A percentile compares a stretch with the other conserved stretches of the same genome.
These are phyloP conservation scores for Sideroxylon spinosum DNA, from an alignment of 179 eudicot genomes.

Conservation along the genomic window DNA sequence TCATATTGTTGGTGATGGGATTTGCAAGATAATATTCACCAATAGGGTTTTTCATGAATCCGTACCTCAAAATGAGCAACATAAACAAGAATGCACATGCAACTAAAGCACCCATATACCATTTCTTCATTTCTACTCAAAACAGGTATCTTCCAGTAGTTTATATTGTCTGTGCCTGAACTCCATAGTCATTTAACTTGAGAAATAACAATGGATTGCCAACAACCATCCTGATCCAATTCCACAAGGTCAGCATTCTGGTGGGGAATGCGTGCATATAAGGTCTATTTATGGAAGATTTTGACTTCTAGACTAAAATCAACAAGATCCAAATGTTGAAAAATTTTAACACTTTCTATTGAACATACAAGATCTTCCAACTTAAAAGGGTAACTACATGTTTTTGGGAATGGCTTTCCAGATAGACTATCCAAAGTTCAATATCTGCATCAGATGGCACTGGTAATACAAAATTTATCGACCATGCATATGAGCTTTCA, in stretches of 20 bases:
- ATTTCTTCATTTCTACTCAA: slow-evolving; percentile 73
- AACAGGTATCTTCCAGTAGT: slow-evolving; percentile 3
- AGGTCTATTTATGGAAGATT: background rate
- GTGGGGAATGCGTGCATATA: background rate
- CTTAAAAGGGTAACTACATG: background rate
- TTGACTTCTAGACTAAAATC: slow-evolving; percentile 1
- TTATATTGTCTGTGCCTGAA: background rate
- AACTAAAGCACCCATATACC: slow-evolving; percentile 52
- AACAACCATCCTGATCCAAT: background rate
- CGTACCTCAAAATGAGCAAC: slow-evolving; percentile 52
- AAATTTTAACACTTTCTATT: background rate
- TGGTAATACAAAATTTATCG: background rate
- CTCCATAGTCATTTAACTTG: background rate
- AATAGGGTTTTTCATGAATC: slow-evolving; percentile 44
- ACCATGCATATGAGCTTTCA: background rate
- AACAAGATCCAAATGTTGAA: background rate
- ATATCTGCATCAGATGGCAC: background rate
- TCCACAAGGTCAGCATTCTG: slow-evolving; percentile 3
- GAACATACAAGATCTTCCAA: background rate
- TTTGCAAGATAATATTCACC: slow-evolving; percentile 38
- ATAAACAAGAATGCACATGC: slow-evolving; percentile 43
- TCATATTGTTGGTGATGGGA: slow-evolving; percentile 32
- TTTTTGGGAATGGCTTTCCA: background rate
- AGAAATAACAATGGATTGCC: background rate
- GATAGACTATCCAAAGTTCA: slow-evolving; percentile 7